Evolutionary conservation across 1,284 basidiomycete species (phyloP), one percentile per base, ranked within the genome.

Genomic region (Moesziomyces parantarcticus): DNA sequence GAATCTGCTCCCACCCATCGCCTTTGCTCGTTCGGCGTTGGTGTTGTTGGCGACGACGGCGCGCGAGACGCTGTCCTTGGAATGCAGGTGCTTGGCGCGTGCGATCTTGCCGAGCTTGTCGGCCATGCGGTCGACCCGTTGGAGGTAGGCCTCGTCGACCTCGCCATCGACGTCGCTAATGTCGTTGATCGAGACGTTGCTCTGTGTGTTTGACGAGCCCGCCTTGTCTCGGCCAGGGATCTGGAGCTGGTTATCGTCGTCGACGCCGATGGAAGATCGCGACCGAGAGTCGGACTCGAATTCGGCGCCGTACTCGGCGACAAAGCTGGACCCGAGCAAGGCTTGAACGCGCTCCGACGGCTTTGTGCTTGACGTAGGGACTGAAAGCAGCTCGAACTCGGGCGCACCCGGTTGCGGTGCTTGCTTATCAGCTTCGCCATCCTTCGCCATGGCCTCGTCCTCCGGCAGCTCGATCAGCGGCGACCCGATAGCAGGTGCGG

Each of bases 61-160:
- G 26, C 32, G n/a, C 48, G 56, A 16, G 48, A 10, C 32, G 29
- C 21, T 20, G 43, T n/a, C 50, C 22, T 46, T 36, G 18, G n/a
- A 16, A 18, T 42, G 21, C 8, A 18, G 11, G 1, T 58, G 55
- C 29, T 69, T 60, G 13, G 23, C 47, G 26, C 67, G 61, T 32
- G 61, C 71, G 5, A 74, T 29, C 22, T 55, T 61, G 8, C 71
- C 66, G 9, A 76, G 63, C 60, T 71, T 67, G 22, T 68, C 59
- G 5, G 75, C 68, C 44, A 76, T 71, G 16, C 62, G 56, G 42
- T 76, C 75, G 23, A 75, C 71, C 20, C 71, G 64, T 18, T 41
- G 61, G 5, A 76, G 47, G 22, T 71, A 75, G 1, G 48, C 56
- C 14, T 71, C 72, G 44, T 71, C 61, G 22, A 70, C 59, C 22